Base-by-base conservation (phyloP, 768 basidiomycete genomes). In the Termitomyces eurrhizus region DNA sequence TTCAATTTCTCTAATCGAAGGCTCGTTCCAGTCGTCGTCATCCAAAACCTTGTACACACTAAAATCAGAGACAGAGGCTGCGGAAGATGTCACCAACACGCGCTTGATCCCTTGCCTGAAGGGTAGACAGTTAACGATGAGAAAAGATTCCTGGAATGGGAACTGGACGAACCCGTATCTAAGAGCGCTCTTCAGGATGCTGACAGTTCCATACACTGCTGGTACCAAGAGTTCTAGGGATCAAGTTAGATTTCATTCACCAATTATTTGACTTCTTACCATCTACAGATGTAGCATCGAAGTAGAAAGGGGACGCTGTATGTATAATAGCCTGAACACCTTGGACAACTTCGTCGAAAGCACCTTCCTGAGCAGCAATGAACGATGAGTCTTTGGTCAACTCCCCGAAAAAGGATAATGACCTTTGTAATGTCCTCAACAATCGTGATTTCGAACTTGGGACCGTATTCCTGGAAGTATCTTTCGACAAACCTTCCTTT, bases 321-420 rank as follows among this genome's bases (percentile, higher is more conserved):
- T 89, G 88, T 48, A 72, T 77, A 52, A 92, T 78, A 1, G 79
- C 89, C 55, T 88, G 82, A 8, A 89, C 81, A 6, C 79, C 88
- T 67, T 84, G 81, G 62, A 90, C 85, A 3, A 84, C 87, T 50
- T 88, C 81, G 67, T 90, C 87, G 60, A 90, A 92, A 0, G 85
- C 86, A 14, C 81, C 81, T 1, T 76, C 76, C 82, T 84, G 14
- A 37, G 14, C 33, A 4, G 7, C 24, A 24, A 24, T 14, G 4
- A 39, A n/a, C n/a, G 13, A 50, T 53, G 8, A 56, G 39, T 7
- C 16, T 39, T 2, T 53, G 26, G 8, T n/a, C 24, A 8, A 32
- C 37, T 2, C 5, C 13, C 11, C 0, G 7, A 39, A 24, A 35
- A 4, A 1, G 39, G 5, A 49, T 16, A 32, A 41, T 33, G 1